A percentile compares a stretch with the other conserved stretches of the same genome.
phyloP scores from a whole-genome alignment of 352 stramenopile genomes.

The Phytophthora hybrid region DNA sequence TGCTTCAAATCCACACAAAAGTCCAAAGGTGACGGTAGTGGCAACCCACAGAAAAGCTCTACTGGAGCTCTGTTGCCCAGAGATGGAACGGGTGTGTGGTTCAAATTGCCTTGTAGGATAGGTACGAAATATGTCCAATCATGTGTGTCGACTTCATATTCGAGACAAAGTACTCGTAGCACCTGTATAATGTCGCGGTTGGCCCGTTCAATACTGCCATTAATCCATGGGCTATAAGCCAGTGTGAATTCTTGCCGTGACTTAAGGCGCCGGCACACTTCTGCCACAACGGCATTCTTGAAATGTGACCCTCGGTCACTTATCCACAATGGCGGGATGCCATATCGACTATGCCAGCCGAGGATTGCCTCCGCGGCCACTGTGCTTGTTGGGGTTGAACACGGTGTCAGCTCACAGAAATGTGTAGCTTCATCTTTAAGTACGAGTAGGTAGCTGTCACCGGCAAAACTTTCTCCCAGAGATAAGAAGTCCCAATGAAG shows the following conservation, averaged over 20 bases:
- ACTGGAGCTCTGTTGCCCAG: too few species aligned
- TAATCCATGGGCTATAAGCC: slow-evolving; percentile 44
- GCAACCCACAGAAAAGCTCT: background rate
- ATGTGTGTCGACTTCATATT: slow-evolving; percentile 25
- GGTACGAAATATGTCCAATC: too few species aligned
- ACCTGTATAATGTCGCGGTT: slow-evolving; percentile 47
- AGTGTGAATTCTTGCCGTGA: slow-evolving; percentile 32
- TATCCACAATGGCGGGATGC: too few species aligned
- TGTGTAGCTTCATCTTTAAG: too few species aligned
- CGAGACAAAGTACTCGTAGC: slow-evolving; percentile 20
- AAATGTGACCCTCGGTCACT: slow-evolving; percentile 12
- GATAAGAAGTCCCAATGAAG: slow-evolving; percentile 20
- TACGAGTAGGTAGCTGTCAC: slow-evolving; percentile 6
- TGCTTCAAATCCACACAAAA: background rate
- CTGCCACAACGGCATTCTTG: slow-evolving; percentile 35
- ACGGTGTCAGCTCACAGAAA: too few species aligned
- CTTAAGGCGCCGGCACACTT: slow-evolving; percentile 25
- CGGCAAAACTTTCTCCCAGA: slow-evolving; percentile 15
- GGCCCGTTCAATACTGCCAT: slow-evolving; percentile 17
- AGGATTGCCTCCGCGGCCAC: too few species aligned
- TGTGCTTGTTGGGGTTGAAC: too few species aligned
- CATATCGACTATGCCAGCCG: too few species aligned
- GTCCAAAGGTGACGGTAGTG: background rate
- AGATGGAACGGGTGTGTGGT: background rate
- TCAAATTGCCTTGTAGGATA: too few species aligned